Base-by-base conservation (phyloP, 2,329 filamentous ascomycete genomes). In the Hortaea sp. region DNA sequence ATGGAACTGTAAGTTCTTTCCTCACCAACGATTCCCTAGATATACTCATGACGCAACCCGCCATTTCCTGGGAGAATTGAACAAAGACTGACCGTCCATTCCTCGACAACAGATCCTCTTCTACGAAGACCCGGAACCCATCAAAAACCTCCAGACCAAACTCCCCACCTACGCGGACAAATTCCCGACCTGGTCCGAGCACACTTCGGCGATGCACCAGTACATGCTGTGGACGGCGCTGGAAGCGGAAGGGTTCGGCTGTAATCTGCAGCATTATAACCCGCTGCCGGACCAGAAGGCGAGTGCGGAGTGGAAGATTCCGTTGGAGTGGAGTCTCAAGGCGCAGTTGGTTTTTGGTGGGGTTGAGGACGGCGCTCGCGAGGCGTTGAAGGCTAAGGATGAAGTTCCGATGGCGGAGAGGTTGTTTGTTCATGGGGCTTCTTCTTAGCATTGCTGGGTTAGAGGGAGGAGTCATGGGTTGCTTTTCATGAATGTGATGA, bases 241-340 rank as follows among this genome's bases (percentile, higher is more conserved):
- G 47, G 85, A 89, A 70, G 75, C 82, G 50, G 87, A 92, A 64
- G 88, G 88, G 29, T 78, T 94, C 47, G 88, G 88, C 54, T 85
- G 83, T 63, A 94, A 89, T 75, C 76, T 95, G 44, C 88, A 95
- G 75, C 88, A 95, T 73, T 94, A 94, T 75, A 92, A 88, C 77
- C 88, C 88, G 13, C 68, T 95, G 48, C 79, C 94, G 57, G 84
- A 94, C 69, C 73, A 75, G 54, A 79, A 81, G 70, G 83, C 88
- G 44, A 69, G 75, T 39, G 71, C 71, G 51, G 71, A 79, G 57
- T 95, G 86, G 84, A 75, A 75, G 47, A 58, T 94, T 30, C 84
- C 85, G 39, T 60, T 69, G 12, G 75, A 76, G 57, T 95, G 88
- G 88, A 78, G 78, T 61, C 76, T 94, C 53, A 79, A 82, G 62